A percentile compares a stretch with the other conserved stretches of the same genome.
These are phyloP conservation scores for Zymoseptoria crescenta DNA, from an alignment of 2,329 filamentous ascomycete species.

Conservation along the genomic window DNA sequence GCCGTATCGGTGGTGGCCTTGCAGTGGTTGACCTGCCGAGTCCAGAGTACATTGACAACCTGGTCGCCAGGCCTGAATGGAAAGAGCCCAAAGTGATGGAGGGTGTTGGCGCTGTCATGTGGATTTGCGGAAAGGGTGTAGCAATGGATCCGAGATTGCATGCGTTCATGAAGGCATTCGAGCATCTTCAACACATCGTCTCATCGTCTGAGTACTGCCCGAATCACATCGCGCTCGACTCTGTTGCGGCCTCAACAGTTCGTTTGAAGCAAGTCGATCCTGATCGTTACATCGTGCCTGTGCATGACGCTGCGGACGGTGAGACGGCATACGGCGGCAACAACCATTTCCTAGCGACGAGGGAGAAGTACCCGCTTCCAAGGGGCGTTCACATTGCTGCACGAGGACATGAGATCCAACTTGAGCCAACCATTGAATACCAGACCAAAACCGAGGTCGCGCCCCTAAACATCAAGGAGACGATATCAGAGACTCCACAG, in stretches of 20 bases:
- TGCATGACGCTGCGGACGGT: slow-evolving; percentile 50
- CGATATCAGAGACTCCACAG: slow-evolving; percentile 35
- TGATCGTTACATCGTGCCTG: slow-evolving; percentile 62
- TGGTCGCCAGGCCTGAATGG: slow-evolving; percentile 69
- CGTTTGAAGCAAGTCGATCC: slow-evolving; percentile 66
- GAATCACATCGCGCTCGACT: slow-evolving; percentile 65
- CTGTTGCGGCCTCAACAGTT: slow-evolving; percentile 57
- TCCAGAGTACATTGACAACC: slow-evolving; percentile 57
- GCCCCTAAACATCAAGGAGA: slow-evolving; percentile 43
- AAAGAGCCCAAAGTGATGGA: slow-evolving; percentile 55
- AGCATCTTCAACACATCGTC: slow-evolving; percentile 63
- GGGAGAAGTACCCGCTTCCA: slow-evolving; percentile 14
- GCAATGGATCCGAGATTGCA: slow-evolving; percentile 54
- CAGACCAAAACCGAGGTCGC: slow-evolving; percentile 42
- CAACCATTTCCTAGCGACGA: slow-evolving; percentile 5
- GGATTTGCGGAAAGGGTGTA: slow-evolving; percentile 69
- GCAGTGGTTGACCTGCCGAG: slow-evolving; percentile 74
- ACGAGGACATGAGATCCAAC: slow-evolving; percentile 29
- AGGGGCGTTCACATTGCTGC: slow-evolving; percentile 23
- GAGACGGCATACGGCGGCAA: slow-evolving; percentile 10
- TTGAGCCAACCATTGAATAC: slow-evolving; percentile 33
- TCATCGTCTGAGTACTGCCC: slow-evolving; percentile 66
- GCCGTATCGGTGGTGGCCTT: slow-evolving; percentile 62
- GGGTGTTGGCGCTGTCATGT: slow-evolving; percentile 63
- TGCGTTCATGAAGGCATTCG: slow-evolving; percentile 59